Conservation (phyloP, 768 basidiomycete genomes). For the Rhodotorula sphaerocarpa region DNA sequence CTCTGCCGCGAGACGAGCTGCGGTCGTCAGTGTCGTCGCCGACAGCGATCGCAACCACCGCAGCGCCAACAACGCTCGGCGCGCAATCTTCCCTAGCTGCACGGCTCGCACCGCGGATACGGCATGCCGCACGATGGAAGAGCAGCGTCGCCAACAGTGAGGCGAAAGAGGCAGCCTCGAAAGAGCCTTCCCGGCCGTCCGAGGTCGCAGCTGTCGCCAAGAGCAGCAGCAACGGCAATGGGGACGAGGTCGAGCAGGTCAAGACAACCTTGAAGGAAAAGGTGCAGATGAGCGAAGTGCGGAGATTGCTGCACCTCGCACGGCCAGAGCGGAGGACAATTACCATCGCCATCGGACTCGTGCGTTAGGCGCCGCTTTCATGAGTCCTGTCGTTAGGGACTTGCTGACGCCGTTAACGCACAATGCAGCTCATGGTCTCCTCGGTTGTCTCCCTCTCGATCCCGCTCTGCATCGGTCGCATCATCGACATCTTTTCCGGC, state of each 20-base stretch:
- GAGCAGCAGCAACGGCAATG: background rate
- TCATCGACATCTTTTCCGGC: conserved; percentile 76
- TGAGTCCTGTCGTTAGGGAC: background rate
- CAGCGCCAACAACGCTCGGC: no score
- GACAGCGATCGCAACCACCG: no score
- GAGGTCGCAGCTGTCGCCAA: background rate
- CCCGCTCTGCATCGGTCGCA: conserved; percentile 81
- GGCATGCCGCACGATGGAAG: background rate
- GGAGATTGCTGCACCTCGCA: conserved; percentile 58
- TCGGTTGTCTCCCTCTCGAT: conserved; percentile 85
- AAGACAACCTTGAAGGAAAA: conserved; percentile 7
- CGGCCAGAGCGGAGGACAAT: conserved; percentile 73
- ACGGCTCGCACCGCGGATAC: conserved; percentile 11
- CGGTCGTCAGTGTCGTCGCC: no score
- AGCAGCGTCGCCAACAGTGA: background rate
- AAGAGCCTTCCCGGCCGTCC: background rate
- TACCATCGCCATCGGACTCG: conserved; percentile 59
- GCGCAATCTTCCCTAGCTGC: background rate
- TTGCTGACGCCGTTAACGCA: background rate
- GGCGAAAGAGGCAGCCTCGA: background rate
- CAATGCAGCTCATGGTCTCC: conserved; percentile 62
- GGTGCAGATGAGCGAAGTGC: conserved; percentile 30
- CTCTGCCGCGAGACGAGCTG: no score
- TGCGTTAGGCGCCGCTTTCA: conserved; percentile 35
- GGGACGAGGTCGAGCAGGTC: background rate